Evolutionary conservation across 1,139 yeast genomes (phyloP).

Genomic region (Kodamaea fungicola): DNA sequence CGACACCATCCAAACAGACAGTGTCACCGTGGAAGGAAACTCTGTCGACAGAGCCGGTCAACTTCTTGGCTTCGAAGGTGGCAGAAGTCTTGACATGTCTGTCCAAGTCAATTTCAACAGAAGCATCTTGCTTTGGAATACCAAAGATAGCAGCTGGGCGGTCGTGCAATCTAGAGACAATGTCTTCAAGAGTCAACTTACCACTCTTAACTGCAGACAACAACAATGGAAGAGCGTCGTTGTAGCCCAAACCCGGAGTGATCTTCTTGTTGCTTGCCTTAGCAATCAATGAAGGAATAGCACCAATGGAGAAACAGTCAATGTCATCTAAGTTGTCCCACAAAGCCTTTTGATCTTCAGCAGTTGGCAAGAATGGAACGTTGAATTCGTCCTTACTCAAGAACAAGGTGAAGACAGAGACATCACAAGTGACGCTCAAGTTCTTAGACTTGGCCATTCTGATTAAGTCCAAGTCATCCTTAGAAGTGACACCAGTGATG

Average conservation of each 20-base stretch:
- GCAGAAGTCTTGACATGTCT: slow-evolving; percentile 47
- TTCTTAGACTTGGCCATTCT: slow-evolving; percentile 82
- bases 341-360: slow-evolving; percentile 74
- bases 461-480: slow-evolving; percentile 80
- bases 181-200: slow-evolving; percentile 68
- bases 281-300: slow-evolving; percentile 71
- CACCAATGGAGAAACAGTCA: slow-evolving; percentile 88
- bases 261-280: slow-evolving; percentile 57
- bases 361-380: slow-evolving; percentile 71
- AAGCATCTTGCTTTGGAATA: slow-evolving; percentile 74
- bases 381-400: slow-evolving; percentile 67
- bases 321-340: slow-evolving; percentile 73
- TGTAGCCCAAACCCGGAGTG: slow-evolving; percentile 71
- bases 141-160: slow-evolving; percentile 82
- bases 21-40: slow-evolving; percentile 78
- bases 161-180: slow-evolving; percentile 70
- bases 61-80: slow-evolving; percentile 30
- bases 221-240: slow-evolving; percentile 79
- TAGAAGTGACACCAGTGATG: slow-evolving; percentile 78
- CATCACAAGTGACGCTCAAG: slow-evolving; percentile 86
- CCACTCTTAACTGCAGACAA: slow-evolving; percentile 77
- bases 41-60: slow-evolving; percentile 83
- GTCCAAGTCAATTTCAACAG: slow-evolving; percentile 81
- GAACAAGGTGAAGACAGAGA: slow-evolving; percentile 76
- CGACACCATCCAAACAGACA: slow-evolving; percentile 77